Conservation (phyloP, 2,329 filamentous ascomycete genomes). For the Botrytis tulipae region DNA sequence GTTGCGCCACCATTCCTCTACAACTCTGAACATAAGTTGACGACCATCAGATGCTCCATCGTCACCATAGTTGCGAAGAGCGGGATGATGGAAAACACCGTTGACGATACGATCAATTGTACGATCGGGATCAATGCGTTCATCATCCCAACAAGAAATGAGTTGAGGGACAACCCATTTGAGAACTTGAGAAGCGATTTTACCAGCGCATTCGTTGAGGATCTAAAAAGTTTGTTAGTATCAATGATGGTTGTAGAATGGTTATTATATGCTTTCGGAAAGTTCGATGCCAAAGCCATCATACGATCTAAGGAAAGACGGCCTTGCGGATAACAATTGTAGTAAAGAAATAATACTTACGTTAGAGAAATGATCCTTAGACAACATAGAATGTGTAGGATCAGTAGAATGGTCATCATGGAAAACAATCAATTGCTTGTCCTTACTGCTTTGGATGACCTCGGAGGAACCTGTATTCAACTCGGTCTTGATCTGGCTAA, state of each 20-base stretch:
- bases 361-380: conserved; percentile 82
- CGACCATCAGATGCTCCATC: conserved; percentile 73
- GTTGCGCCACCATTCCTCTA: conserved; percentile 78
- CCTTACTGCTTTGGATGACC: conserved; percentile 80
- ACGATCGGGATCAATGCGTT: conserved; percentile 64
- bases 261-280: too few species aligned
- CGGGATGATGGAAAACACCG: conserved; percentile 86
- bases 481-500: conserved; percentile 82
- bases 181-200: conserved; percentile 74
- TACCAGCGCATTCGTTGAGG: conserved; percentile 84
- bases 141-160: conserved; percentile 83
- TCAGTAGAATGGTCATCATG: conserved; percentile 72
- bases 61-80: conserved; percentile 66
- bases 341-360: conserved; percentile 22
- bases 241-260: too few species aligned
- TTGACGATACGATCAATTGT: conserved; percentile 74
- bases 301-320: background rate
- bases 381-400: conserved; percentile 92
- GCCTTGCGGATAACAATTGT: background rate
- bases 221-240: conserved; percentile 41
- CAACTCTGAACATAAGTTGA: conserved; percentile 71
- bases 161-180: conserved; percentile 87
- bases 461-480: conserved; percentile 81
- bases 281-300: background rate
- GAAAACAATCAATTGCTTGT: conserved; percentile 86